Base-by-base conservation (phyloP, 495 filamentous ascomycete species). In the Podospora comata region DNA sequence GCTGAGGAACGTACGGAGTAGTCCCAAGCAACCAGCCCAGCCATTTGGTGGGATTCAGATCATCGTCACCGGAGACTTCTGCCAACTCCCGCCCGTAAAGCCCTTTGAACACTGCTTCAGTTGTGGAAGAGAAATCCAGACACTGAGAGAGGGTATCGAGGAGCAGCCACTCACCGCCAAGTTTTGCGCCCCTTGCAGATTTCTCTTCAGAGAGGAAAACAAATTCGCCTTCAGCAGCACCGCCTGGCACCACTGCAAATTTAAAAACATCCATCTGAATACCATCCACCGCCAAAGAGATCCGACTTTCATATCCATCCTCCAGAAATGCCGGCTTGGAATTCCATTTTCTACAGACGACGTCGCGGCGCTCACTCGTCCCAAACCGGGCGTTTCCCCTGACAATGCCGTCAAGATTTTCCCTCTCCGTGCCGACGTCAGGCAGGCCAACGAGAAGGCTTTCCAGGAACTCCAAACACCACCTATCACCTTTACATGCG, bases 41-140 rank as follows among this genome's bases (percentile, higher is more conserved):
- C 6, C 55, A 2, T 99, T 99, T 76, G 95, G 95, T 32, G 94
- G 94, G 1, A 92, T 96, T 56, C 94, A 97, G 74, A 83, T 99
- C 44, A 86, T 99, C 39, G 90, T 97, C 27, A 97, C 94, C 0
- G 95, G 95, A 0, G 95, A 99, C 77, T 99, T 97, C 76, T 97
- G 96, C 75, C 95, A 99, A 74, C 77, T 99, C 16, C 94, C 95
- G 0, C 60, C 60, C 26, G 60, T 63, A 5, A 4, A 18, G 3
- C 60, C 60, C 60, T 34, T 63, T 30, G 4, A 63, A n/a, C 6
- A 63, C 30, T 63, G 60, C 32, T 5, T 39, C 30, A 19, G 7
- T 1, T 63, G 60, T 30, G 60, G 60, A 32, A 32, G 30, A 32
- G 30, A 32, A 32, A 2, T 32, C 30, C 30, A 5, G 30, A 32